A percentile compares a stretch with the other conserved stretches of the same genome.
Evolutionary conservation across 768 basidiomycete genomes (phyloP).

Genomic region (Pleurotus platypus): DNA sequence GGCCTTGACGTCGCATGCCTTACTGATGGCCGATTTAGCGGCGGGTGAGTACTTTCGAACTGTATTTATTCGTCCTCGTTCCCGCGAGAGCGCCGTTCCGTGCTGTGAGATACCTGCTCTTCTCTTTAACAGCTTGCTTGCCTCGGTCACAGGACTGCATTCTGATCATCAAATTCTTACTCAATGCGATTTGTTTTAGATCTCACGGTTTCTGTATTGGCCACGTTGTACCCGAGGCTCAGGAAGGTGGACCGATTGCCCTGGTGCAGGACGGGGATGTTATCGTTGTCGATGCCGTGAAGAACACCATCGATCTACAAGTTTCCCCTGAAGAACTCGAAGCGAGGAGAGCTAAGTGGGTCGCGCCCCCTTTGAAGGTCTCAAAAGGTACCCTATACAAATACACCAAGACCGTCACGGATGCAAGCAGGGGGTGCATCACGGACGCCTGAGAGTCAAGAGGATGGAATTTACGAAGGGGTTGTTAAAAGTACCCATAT

Average conservation of each 20-base stretch:
- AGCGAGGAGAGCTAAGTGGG: conserved; percentile 69
- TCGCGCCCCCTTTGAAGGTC: conserved; percentile 81
- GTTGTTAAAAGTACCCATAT: neutral
- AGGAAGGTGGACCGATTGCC: conserved; percentile 90
- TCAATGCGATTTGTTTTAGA: conserved; percentile 33
- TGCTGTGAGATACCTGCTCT: conserved; percentile 9
- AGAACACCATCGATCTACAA: conserved; percentile 76
- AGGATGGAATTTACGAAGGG: neutral
- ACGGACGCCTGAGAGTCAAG: conserved; percentile 62
- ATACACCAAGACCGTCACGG: conserved; percentile 82
- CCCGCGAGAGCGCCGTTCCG: conserved; percentile 12
- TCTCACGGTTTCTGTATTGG: conserved; percentile 97
- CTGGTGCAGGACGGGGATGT: conserved; percentile 85
- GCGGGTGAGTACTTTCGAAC: conserved; percentile 63
- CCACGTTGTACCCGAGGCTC: conserved; percentile 95
- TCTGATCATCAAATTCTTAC: neutral
- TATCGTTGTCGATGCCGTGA: conserved; percentile 85
- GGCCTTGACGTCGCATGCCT: conserved; percentile 95
- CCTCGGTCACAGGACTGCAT: neutral
- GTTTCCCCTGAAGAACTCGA: conserved; percentile 81
- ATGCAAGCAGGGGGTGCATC: conserved; percentile 91
- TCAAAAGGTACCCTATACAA: conserved; percentile 82
- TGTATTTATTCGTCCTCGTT: conserved; percentile 10
- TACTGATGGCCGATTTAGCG: conserved; percentile 97
- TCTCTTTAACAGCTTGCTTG: conserved; percentile 11